These are phyloP conservation scores for Kwoniella newhampshirensis DNA, from an alignment of 768 basidiomycete species.

Conservation along the genomic window DNA sequence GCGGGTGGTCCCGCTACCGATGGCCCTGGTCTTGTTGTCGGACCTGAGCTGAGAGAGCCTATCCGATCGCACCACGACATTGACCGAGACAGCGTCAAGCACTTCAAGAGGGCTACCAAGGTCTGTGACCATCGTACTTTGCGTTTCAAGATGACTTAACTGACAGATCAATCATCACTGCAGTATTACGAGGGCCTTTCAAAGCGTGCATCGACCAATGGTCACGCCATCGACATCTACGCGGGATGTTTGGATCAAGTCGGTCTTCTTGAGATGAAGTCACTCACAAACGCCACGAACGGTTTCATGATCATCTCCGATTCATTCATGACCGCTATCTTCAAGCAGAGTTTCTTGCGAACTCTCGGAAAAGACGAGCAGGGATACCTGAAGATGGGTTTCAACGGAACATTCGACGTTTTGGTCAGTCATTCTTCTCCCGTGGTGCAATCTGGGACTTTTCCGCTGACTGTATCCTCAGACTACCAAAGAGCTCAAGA, in stretches of 20 bases:
- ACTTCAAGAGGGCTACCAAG: slow-evolving; percentile 95
- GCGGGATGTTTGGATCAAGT: slow-evolving; percentile 98
- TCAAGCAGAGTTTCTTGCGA: slow-evolving; percentile 96
- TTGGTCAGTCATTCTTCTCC: slow-evolving; percentile 60
- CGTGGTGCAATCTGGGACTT: neutral
- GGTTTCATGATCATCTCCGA: slow-evolving; percentile 95
- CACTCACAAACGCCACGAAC: slow-evolving; percentile 90
- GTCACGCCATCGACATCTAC: slow-evolving; percentile 91
- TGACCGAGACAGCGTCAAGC: slow-evolving; percentile 92
- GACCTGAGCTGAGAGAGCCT: slow-evolving; percentile 90
- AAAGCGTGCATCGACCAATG: slow-evolving; percentile 88
- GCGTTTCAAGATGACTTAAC: neutral
- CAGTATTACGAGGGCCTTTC: slow-evolving; percentile 96
- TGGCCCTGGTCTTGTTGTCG: slow-evolving; percentile 95
- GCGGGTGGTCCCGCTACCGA: slow-evolving; percentile 93
- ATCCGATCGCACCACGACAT: slow-evolving; percentile 99
- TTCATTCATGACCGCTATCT: slow-evolving; percentile 94
- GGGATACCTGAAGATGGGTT: slow-evolving; percentile 92
- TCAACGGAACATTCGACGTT: slow-evolving; percentile 98
- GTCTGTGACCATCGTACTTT: slow-evolving; percentile 56
- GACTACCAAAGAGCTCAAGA: slow-evolving; percentile 98
- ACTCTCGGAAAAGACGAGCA: slow-evolving; percentile 90
- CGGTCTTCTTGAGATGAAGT: slow-evolving; percentile 96
- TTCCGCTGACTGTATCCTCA: slow-evolving; percentile 49
- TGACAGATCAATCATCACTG: neutral